Percentiles rank a stretch among this genome's conserved stretches.
Conservation (phyloP, 768 basidiomycete genomes). For the Amanita molliuscula region DNA sequence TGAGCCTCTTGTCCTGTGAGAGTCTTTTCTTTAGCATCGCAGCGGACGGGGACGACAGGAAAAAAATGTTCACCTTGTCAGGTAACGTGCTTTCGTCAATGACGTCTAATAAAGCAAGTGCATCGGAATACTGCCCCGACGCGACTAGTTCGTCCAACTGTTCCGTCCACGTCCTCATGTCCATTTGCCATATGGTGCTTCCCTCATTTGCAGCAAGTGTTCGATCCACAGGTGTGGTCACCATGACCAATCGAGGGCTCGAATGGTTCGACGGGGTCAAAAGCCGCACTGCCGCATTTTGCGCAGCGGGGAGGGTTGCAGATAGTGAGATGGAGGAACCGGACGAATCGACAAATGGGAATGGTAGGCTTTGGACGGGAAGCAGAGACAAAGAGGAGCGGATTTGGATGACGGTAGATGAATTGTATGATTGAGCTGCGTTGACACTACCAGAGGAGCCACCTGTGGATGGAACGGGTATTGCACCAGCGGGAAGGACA, state of each 20-base stretch:
- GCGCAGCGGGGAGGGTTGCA: conserved; percentile 13
- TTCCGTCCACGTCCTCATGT: conserved; percentile 63
- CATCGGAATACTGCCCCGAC: conserved; percentile 62
- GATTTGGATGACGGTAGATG: conserved; percentile 57
- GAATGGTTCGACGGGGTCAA: conserved; percentile 43
- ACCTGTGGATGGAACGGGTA: conserved; percentile 21
- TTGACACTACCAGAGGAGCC: conserved; percentile 27
- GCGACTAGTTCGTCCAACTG: conserved; percentile 80
- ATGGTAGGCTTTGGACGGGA: conserved; percentile 50
- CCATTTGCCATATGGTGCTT: conserved; percentile 67
- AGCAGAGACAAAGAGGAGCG: conserved; percentile 59
- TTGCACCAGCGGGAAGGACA: conserved; percentile 59
- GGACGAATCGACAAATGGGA: conserved; percentile 40
- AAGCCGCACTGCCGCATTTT: conserved; percentile 50
- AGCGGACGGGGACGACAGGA: neutral
- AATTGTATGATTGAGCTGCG: conserved; percentile 33
- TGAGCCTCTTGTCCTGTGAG: conserved; percentile 41
- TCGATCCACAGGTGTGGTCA: conserved; percentile 71
- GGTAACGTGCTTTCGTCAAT: conserved; percentile 48
- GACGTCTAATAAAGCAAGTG: conserved; percentile 65
- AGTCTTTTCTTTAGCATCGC: conserved; percentile 1
- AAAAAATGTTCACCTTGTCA: conserved; percentile 44
- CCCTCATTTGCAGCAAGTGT: conserved; percentile 57
- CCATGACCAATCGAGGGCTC: conserved; percentile 48
- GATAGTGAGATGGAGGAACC: conserved; percentile 12